A percentile compares a stretch with the other conserved stretches of the same genome.
These are phyloP conservation scores for Metarhizium album DNA, from an alignment of 2,329 filamentous ascomycete genomes.

Conservation along the genomic window DNA sequence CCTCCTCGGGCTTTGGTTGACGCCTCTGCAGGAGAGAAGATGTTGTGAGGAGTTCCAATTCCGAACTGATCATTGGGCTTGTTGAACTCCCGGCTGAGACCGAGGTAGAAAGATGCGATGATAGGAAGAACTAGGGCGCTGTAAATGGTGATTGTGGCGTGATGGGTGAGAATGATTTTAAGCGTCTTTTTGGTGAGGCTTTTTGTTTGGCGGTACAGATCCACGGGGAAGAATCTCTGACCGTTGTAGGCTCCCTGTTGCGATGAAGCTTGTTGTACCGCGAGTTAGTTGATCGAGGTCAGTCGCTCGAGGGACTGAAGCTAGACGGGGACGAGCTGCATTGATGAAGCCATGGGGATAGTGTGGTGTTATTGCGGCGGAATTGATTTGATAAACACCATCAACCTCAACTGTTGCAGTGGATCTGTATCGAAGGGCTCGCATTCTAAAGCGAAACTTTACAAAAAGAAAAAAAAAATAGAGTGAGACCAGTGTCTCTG, in stretches of 20 bases:
- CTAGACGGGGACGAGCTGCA: too few species aligned
- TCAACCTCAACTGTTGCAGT: too few species aligned
- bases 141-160: slow-evolving; percentile 38
- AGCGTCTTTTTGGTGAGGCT: slow-evolving; percentile 48
- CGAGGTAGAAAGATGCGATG: slow-evolving; percentile 43
- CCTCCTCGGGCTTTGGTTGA: slow-evolving; percentile 42
- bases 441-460: too few species aligned
- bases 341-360: too few species aligned
- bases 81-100: slow-evolving; percentile 67
- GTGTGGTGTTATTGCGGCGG: too few species aligned
- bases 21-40: slow-evolving; percentile 55
- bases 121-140: slow-evolving; percentile 47
- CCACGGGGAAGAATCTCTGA: slow-evolving; percentile 23
- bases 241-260: not conserved
- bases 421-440: too few species aligned
- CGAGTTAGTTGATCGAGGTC: not conserved
- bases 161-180: slow-evolving; percentile 42
- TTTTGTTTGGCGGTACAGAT: slow-evolving; percentile 40
- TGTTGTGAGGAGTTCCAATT: slow-evolving; percentile 47
- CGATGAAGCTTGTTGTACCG: not conserved
- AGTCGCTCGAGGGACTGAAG: too few species aligned
- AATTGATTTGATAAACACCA: too few species aligned
- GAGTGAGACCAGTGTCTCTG: too few species aligned
- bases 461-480: too few species aligned
- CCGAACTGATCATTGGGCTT: slow-evolving; percentile 63